These are phyloP conservation scores for Dactylellina sp. DNA, from an alignment of 2,329 filamentous ascomycete species.

Conservation along the genomic window DNA sequence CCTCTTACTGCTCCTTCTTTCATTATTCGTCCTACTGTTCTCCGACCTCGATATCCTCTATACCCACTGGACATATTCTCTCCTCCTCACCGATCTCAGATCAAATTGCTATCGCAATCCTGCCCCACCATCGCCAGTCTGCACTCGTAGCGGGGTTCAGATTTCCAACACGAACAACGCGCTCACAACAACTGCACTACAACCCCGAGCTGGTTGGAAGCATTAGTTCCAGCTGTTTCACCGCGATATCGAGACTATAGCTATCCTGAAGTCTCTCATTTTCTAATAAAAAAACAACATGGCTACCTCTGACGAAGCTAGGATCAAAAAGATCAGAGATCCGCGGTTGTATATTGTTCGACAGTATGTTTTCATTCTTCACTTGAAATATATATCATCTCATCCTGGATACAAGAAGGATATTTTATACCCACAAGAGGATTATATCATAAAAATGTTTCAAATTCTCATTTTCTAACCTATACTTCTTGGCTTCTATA, in stretches of 20 bases:
- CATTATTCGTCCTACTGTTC: slow-evolving; percentile 15
- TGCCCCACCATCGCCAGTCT: slow-evolving; percentile 5
- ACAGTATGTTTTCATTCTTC: slow-evolving; percentile 27
- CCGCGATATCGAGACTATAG: neutral
- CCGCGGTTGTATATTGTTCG: slow-evolving; percentile 53
- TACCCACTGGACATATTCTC: slow-evolving; percentile 4
- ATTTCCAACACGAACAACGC: slow-evolving; percentile 51
- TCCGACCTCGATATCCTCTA: slow-evolving; percentile 12
- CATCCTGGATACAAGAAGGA: too few species aligned
- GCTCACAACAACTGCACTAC: slow-evolving; percentile 3
- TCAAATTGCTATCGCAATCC: neutral
- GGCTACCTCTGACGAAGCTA: slow-evolving; percentile 52
- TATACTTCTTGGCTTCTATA: slow-evolving; percentile 12
- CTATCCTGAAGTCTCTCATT: too few species aligned
- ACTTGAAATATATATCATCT: too few species aligned
- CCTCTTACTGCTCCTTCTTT: slow-evolving; percentile 17
- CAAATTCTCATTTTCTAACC: too few species aligned
- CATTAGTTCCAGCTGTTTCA: slow-evolving; percentile 32
- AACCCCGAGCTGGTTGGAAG: slow-evolving; percentile 22
- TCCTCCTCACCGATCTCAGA: slow-evolving; percentile 6
- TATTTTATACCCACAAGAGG: too few species aligned
- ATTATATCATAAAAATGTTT: too few species aligned
- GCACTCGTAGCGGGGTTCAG: slow-evolving; percentile 10
- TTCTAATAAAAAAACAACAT: slow-evolving; percentile 1
- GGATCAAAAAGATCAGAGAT: slow-evolving; percentile 55